Conservation (phyloP, 805 yeast genomes). For the Saccharomycopsis malanga region DNA sequence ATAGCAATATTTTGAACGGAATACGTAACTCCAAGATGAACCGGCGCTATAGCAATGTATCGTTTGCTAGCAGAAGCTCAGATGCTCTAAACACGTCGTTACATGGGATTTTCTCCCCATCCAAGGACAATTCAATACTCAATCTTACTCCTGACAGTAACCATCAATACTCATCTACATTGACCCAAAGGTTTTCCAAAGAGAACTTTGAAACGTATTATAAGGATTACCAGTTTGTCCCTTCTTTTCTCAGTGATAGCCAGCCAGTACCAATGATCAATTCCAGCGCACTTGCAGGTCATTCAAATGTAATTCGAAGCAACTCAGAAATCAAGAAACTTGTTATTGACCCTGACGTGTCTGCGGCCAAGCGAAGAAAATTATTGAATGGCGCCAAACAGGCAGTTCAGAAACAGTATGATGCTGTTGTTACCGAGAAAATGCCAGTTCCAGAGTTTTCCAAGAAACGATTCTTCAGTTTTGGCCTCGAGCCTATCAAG, state of each 20-base stretch:
- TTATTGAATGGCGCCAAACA: slow-evolving; percentile 27
- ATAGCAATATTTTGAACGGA: slow-evolving; percentile 16
- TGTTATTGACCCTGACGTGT: slow-evolving; percentile 36
- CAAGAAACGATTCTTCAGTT: slow-evolving; percentile 10
- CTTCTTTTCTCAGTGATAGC: not conserved
- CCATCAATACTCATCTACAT: slow-evolving; percentile 1
- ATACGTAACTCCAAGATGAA: slow-evolving; percentile 11
- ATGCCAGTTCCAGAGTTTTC: not conserved
- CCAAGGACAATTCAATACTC: slow-evolving; percentile 8
- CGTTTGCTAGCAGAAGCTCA: not conserved
- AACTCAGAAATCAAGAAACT: slow-evolving; percentile 29
- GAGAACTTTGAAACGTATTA: slow-evolving; percentile 6
- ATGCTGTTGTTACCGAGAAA: not conserved
- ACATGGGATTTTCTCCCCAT: slow-evolving; percentile 8
- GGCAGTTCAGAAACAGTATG: not conserved
- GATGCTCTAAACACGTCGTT: slow-evolving; percentile 1
- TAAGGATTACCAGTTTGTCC: slow-evolving; percentile 2
- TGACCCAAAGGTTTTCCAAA: slow-evolving; percentile 11
- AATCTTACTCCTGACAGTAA: slow-evolving; percentile 14
- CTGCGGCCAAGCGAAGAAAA: slow-evolving; percentile 37
- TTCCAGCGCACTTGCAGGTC: not conserved
- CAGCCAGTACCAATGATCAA: not conserved
- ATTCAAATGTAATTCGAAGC: not conserved
- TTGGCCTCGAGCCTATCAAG: slow-evolving; percentile 1
- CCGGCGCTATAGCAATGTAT: not conserved